Evolutionary conservation across 306 rosid genomes (phyloP), one percentile per base, ranked within the genome.

Genomic region (Prinsepia uniflora): DNA sequence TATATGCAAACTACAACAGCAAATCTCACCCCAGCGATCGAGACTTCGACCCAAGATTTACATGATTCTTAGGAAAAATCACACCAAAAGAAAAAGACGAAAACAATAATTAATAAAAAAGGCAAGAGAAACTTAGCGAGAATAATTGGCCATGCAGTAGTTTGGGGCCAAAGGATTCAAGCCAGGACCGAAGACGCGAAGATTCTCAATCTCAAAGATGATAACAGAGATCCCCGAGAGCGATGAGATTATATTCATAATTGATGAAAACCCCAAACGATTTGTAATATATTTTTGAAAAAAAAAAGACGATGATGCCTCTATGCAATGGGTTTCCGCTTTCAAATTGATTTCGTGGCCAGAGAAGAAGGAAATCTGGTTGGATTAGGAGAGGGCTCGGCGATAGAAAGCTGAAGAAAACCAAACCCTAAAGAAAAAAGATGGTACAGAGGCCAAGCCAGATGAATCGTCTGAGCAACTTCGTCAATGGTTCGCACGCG

Each of bases 121-220:
- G 46, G 65, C 7, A 54, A 20, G 65, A 67, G 40, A 72, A 55
- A 85, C 77, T 85, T 93, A 93, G 81, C 97, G 96, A 76, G 98
- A 86, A 24, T 94, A 88, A 81, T 94, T 72, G 67, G 98, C 92
- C 6, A 94, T 18, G 83, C 97, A 90, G 72, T 82, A 90, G 24
- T 68, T 67, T 22, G 96, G 87, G 39, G 95, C 82, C 34, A 90
- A 89, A 17, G 98, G 98, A 94, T 94, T 94, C 96, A 94, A 91
- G 68, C 97, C 98, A 15, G 97, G 97, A 78, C 98, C 98, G 14
- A 88, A 84, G 24, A 85, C 97, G 49, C 98, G 97, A 81, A 86
- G 94, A 76, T 94, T 94, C 42, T 78, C 65, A 36, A 77, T n/a
- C 74, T 63, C 76, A 59, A 70, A 78, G 75, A 79, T 58, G 36